Evolutionary conservation across 192 early-diverging fungal genomes (phyloP), one percentile per base, ranked within the genome.

Genomic region (Allomyces macrogynus): DNA sequence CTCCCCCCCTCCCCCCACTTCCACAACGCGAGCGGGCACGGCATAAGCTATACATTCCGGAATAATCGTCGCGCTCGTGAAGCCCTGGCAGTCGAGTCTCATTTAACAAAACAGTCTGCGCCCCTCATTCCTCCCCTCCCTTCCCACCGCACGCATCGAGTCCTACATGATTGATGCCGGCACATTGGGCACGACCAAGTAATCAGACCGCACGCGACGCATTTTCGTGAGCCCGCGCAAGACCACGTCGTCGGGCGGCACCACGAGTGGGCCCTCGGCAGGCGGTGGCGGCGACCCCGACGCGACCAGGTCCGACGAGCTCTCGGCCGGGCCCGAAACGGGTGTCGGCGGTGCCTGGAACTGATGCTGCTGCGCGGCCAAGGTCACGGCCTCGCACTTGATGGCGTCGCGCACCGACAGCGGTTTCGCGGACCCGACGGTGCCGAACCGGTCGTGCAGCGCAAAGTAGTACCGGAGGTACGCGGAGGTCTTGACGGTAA

Each of bases 381-480:
- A 40, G 32, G 32, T 40, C 32, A 40, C 32, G 32, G 32, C 32
- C 32, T 40, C 32, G 32, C 32, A 40, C 7, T 40, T 40, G 14
- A 40, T 40, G n/a, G 60, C 54, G 23, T 71, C 62, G 14, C 66
- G 24, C 22, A 64, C 14, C 44, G 66, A 68, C 3, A 67, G 32
- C 22, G 73, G 73, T 24, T 64, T 44, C 23, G 24, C 60, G 7
- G 32, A 40, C 9, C 61, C 49, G 11, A 61, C 65, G 16, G 49
- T n/a, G n/a, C 69, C 70, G 5, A 67, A 66, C 20, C 74, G 23
- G 62, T 87, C 86, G n/a, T 84, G 67, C 24, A 89, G 61, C 62
- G 73, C 69, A 66, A 87, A 89, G 68, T 86, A 89, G 62, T 78
- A 80, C 16, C 69, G 62, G 0, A 84, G 79, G 67, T 83, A 89